Evolutionary conservation across 2,329 filamentous ascomycete genomes (phyloP).

Genomic region (Fusarium oligoseptatum): DNA sequence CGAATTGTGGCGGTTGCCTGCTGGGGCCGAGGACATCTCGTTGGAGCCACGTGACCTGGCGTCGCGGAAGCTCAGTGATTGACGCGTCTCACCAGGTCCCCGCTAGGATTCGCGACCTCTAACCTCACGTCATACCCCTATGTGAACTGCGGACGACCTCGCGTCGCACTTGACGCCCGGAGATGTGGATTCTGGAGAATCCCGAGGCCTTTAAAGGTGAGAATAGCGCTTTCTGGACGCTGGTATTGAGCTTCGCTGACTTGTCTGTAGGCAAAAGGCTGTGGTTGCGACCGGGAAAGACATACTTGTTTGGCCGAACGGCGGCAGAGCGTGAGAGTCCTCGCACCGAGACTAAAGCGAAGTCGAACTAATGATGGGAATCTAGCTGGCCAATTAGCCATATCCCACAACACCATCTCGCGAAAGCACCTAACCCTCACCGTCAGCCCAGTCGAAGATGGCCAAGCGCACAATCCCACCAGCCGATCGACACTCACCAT

Average conservation of each 20-base stretch:
- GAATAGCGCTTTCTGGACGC: neutral
- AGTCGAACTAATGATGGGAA: constrained; percentile 5
- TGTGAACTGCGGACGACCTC: constrained; percentile 36
- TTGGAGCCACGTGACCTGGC: constrained; percentile 44
- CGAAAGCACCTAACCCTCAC: constrained; percentile 87
- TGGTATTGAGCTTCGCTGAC: constrained; percentile 10
- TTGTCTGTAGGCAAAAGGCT: constrained; percentile 62
- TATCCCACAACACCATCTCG: constrained; percentile 87
- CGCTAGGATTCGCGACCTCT: constrained; percentile 40
- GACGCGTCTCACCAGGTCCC: constrained; percentile 38
- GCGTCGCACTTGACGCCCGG: constrained; percentile 30
- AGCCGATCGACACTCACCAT: constrained; percentile 78
- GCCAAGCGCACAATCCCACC: constrained; percentile 74
- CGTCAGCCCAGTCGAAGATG: constrained; percentile 73
- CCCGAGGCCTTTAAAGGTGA: constrained; percentile 65
- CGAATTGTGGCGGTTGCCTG: neutral
- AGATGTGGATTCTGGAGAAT: constrained; percentile 76
- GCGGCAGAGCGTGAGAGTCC: constrained; percentile 69
- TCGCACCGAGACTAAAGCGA: too few relatives aligned
- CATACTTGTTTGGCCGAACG: constrained; percentile 87
- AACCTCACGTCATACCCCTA: constrained; percentile 45
- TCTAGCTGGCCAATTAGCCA: constrained; percentile 74
- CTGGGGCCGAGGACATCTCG: neutral
- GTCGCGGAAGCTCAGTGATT: constrained; percentile 20
- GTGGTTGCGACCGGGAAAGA: constrained; percentile 89